phyloP scores from a whole-genome alignment of 768 basidiomycete genomes.

The Chiua virens region DNA sequence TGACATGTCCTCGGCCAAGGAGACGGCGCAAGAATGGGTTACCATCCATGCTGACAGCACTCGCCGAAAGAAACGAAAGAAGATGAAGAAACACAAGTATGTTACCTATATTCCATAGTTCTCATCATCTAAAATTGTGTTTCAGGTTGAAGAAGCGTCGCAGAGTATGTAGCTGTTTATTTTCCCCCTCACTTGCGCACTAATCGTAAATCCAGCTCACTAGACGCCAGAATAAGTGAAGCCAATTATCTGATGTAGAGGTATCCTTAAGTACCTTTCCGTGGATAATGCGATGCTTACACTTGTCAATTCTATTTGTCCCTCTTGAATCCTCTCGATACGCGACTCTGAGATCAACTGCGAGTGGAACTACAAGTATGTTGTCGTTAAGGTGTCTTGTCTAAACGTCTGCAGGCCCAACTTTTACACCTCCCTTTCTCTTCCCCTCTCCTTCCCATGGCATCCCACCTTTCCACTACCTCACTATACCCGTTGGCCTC shows the following conservation, averaged over 20 bases:
- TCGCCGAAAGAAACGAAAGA: slow-evolving; percentile 83
- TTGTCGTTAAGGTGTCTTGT: background rate
- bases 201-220: slow-evolving; percentile 42
- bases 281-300: slow-evolving; percentile 9
- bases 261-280: background rate
- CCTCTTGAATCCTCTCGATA: background rate
- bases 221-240: slow-evolving; percentile 37
- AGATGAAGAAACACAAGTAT: slow-evolving; percentile 98
- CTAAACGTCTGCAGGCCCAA: slow-evolving; percentile 50
- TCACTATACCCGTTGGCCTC: slow-evolving; percentile 59
- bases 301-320: background rate
- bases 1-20: slow-evolving; percentile 50
- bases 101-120: slow-evolving; percentile 30
- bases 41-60: slow-evolving; percentile 75
- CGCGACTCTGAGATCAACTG: background rate
- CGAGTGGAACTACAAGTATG: too few species aligned
- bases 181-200: background rate
- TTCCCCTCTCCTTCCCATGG: slow-evolving; percentile 69
- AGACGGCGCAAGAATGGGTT: slow-evolving; percentile 60
- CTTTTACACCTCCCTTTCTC: slow-evolving; percentile 64
- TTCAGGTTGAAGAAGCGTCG: slow-evolving; percentile 85
- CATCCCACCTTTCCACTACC: slow-evolving; percentile 64
- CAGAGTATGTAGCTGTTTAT: slow-evolving; percentile 55
- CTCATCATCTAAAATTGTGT: slow-evolving; percentile 7
- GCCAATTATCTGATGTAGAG: background rate